These are phyloP conservation scores for Berberis thunbergii DNA, from an alignment of 164 flowering plant species.

Conservation along the genomic window DNA sequence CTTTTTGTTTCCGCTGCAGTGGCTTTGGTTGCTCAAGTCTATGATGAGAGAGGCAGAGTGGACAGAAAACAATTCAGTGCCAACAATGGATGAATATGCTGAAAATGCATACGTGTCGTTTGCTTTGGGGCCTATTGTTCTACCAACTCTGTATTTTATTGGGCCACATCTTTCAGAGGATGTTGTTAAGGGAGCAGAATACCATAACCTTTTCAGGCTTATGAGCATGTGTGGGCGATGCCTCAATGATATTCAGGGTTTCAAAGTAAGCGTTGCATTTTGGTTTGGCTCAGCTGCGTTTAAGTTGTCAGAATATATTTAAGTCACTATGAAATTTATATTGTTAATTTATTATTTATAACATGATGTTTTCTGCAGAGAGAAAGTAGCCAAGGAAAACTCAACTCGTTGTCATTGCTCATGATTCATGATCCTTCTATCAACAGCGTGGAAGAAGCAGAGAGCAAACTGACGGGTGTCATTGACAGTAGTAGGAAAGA, in stretches of 20 bases:
- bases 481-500: slow-evolving; percentile 39
- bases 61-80: slow-evolving; percentile 7
- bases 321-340: not conserved
- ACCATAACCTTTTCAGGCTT: slow-evolving; percentile 12
- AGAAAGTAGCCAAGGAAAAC: slow-evolving; percentile 40
- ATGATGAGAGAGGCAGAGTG: slow-evolving; percentile 24
- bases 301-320: no score
- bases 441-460: slow-evolving; percentile 35
- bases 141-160: slow-evolving; percentile 21
- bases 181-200: slow-evolving; percentile 13
- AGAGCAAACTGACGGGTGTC: slow-evolving; percentile 19
- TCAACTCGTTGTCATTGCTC: slow-evolving; percentile 47
- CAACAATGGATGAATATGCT: no score
- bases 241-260: slow-evolving; percentile 23
- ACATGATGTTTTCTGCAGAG: slow-evolving; percentile 10
- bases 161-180: slow-evolving; percentile 21
- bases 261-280: slow-evolving; percentile 7
- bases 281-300: not conserved
- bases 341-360: not conserved
- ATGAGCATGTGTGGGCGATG: slow-evolving; percentile 21
- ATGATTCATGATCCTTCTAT: slow-evolving; percentile 24
- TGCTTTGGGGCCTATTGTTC: slow-evolving; percentile 24
- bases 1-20: slow-evolving; percentile 9
- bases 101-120: slow-evolving; percentile 14
- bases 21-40: slow-evolving; percentile 19